Evolutionary conservation across 345 rosid species (phyloP).

Genomic region (Brassica carinata): DNA sequence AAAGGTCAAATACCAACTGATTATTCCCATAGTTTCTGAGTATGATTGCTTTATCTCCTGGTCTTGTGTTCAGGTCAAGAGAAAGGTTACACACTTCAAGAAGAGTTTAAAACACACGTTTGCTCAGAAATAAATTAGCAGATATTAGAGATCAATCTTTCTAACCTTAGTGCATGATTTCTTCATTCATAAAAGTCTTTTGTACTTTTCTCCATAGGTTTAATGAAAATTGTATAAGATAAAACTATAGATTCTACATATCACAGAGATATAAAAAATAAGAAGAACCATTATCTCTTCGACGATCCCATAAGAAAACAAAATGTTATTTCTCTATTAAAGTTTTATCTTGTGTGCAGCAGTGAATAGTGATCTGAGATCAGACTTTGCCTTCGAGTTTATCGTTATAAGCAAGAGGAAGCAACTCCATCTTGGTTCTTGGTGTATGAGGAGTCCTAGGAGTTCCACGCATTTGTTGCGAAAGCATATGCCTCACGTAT

Average conservation of each 20-base stretch:
- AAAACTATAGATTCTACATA: conserved; percentile 27
- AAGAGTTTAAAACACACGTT: conserved; percentile 10
- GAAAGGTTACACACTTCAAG: conserved; percentile 12
- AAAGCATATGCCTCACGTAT: conserved; percentile 80
- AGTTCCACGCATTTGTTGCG: conserved; percentile 38
- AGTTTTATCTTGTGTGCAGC: background rate
- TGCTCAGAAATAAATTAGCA: background rate
- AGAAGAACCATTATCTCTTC: conserved; percentile 34
- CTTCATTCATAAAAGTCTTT: background rate
- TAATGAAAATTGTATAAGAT: conserved; percentile 20
- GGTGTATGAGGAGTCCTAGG: too few species aligned
- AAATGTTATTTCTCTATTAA: conserved; percentile 34
- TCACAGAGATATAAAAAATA: conserved; percentile 27
- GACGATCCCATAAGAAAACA: background rate
- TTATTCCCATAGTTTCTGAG: background rate
- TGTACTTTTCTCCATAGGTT: conserved; percentile 2
- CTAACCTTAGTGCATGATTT: conserved; percentile 10
- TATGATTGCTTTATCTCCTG: conserved; percentile 13
- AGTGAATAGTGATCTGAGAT: too few species aligned
- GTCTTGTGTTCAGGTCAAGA: conserved; percentile 50
- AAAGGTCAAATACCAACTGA: conserved; percentile 49
- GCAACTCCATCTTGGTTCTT: too few species aligned
- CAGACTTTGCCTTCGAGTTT: background rate
- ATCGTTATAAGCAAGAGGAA: too few species aligned
- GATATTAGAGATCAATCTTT: conserved; percentile 2